Evolutionary conservation across 1,139 yeast species (phyloP).

Genomic region (Oligophagozyma castellii): DNA sequence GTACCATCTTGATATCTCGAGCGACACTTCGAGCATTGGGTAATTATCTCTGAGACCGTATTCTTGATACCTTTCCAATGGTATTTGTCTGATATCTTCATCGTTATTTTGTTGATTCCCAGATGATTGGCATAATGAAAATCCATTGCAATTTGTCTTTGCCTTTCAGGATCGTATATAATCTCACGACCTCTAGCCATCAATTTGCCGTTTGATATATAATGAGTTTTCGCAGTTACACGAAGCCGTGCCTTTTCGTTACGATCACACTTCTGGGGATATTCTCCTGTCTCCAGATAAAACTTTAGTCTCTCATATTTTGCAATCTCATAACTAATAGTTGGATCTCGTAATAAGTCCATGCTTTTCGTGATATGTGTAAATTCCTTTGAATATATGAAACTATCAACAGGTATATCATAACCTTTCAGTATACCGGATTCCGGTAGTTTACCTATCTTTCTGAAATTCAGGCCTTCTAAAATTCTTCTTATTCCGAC

Average conservation of each 20-base stretch:
- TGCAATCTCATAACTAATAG: constrained; percentile 18
- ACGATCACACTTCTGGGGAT: constrained; percentile 72
- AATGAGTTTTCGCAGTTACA: constrained; percentile 69
- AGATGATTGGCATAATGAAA: constrained; percentile 59
- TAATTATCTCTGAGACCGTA: constrained; percentile 69
- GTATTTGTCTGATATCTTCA: constrained; percentile 61
- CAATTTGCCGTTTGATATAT: constrained; percentile 55
- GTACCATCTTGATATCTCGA: constrained; percentile 26
- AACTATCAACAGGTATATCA: constrained; percentile 70
- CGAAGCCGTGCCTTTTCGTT: constrained; percentile 76
- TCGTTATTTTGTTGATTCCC: constrained; percentile 85
- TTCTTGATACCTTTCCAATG: constrained; percentile 90
- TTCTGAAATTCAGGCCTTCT: constrained; percentile 64
- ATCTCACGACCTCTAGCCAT: constrained; percentile 75
- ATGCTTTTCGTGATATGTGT: constrained; percentile 25
- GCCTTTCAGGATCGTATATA: constrained; percentile 58
- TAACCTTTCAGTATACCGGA: constrained; percentile 83
- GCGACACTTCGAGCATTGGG: constrained; percentile 65
- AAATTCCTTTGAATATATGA: constrained; percentile 50
- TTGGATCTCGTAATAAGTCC: constrained; percentile 18
- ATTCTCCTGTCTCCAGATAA: constrained; percentile 72
- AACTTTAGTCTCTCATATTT: constrained; percentile 62
- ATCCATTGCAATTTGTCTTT: constrained; percentile 60
- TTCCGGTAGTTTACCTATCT: constrained; percentile 65
- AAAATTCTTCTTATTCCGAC: constrained; percentile 68